phyloP scores from a whole-genome alignment of 805 yeast genomes.

The Saturnispora ahearnii region DNA sequence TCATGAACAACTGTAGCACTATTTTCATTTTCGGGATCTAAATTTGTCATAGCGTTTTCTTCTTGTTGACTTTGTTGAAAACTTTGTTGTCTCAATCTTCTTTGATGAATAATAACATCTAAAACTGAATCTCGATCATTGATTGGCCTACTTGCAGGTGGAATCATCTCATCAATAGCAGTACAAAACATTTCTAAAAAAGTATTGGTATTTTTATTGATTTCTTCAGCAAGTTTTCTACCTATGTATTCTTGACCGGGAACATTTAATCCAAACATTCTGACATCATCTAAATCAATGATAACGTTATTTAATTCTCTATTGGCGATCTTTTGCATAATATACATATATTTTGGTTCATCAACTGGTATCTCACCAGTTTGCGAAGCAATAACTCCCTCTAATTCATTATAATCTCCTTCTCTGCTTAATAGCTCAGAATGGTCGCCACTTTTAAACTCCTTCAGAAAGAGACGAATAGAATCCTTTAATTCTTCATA shows the following conservation, averaged over 20 bases:
- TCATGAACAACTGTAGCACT: conserved; percentile 28
- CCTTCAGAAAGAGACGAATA: conserved; percentile 56
- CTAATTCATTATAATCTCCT: conserved; percentile 26
- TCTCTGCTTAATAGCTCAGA: conserved; percentile 19
- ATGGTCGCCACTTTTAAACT: conserved; percentile 37
- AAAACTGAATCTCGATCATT: conserved; percentile 80
- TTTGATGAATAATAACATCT: conserved; percentile 86
- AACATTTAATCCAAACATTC: conserved; percentile 37
- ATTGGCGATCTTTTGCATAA: conserved; percentile 75
- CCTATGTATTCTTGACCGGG: conserved; percentile 2
- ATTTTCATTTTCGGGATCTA: conserved; percentile 21
- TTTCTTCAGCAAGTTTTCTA: conserved; percentile 40
- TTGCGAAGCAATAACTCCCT: conserved; percentile 22
- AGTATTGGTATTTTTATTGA: conserved; percentile 67
- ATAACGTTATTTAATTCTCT: conserved; percentile 61
- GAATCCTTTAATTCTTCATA: conserved; percentile 53
- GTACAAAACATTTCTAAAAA: conserved; percentile 69
- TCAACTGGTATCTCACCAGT: conserved; percentile 16
- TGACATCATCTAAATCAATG: conserved; percentile 80
- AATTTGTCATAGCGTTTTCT: conserved; percentile 41
- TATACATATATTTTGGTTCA: conserved; percentile 66
- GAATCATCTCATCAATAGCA: conserved; percentile 74
- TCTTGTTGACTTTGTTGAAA: conserved; percentile 58
- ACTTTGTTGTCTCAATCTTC: conserved; percentile 74
- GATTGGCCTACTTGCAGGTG: conserved; percentile 75